Percentiles rank a stretch among this genome's conserved stretches.
phyloP scores from a whole-genome alignment of 345 rosid species.

The Heritiera littoralis region DNA sequence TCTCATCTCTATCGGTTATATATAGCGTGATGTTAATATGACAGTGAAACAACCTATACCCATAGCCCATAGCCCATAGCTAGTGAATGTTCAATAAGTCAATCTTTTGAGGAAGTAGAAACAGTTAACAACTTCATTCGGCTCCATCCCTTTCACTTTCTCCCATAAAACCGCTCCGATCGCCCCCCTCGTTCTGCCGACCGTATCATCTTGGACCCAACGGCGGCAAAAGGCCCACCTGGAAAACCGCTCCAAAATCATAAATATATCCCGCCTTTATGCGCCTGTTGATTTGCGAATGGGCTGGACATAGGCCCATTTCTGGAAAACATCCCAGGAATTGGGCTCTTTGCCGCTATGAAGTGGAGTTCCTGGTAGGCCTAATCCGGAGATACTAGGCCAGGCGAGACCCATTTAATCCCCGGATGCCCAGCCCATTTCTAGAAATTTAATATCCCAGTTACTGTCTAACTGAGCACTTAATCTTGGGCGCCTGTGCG shows the following conservation, averaged over 20 bases:
- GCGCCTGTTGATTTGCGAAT: background rate
- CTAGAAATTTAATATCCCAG: background rate
- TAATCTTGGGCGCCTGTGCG: conserved; percentile 25
- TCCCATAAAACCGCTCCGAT: conserved; percentile 8
- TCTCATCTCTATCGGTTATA: background rate
- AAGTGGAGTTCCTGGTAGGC: no score
- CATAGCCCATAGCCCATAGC: background rate
- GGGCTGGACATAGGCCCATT: conserved; percentile 29
- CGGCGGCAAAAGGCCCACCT: conserved; percentile 25
- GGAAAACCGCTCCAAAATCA: background rate
- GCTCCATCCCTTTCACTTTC: conserved; percentile 22
- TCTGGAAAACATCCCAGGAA: conserved; percentile 26
- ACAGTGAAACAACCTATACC: background rate
- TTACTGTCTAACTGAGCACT: background rate
- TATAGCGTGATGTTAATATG: background rate
- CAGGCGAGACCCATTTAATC: no score
- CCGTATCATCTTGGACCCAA: conserved; percentile 2
- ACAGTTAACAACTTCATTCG: background rate
- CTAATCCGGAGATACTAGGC: no score
- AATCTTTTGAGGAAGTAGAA: background rate
- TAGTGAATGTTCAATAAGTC: background rate
- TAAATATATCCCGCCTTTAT: background rate
- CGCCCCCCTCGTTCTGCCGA: background rate
- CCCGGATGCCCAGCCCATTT: conserved; percentile 3
- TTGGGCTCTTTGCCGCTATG: conserved; percentile 9